phyloP scores from a whole-genome alignment of 2,329 filamentous ascomycete genomes.

The Periconia macrospinosa region DNA sequence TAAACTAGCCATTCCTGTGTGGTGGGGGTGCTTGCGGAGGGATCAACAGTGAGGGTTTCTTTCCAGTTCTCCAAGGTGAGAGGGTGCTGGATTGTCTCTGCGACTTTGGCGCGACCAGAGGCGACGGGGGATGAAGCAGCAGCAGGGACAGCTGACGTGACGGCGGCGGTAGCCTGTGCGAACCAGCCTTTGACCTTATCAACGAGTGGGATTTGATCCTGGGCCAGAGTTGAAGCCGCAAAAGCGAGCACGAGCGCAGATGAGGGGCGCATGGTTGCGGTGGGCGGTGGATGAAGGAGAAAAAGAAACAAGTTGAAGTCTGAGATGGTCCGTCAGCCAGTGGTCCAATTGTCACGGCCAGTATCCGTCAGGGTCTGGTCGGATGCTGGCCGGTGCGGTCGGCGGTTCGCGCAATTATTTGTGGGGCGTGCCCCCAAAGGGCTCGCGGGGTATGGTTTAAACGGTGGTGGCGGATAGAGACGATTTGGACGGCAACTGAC shows the following conservation, averaged over 20 bases:
- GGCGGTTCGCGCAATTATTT: conserved; percentile 9
- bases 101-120: conserved; percentile 56
- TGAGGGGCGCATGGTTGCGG: conserved; percentile 8
- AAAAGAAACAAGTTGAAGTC: conserved; percentile 1
- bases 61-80: conserved; percentile 73
- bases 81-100: conserved; percentile 55
- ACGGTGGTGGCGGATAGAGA: no score
- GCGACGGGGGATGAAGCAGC: conserved; percentile 42
- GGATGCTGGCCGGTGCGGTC: conserved; percentile 2
- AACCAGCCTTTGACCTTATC: conserved; percentile 61
- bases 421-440: conserved; percentile 2
- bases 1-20: conserved; percentile 78
- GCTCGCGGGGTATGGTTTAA: background rate
- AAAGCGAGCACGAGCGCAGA: conserved; percentile 54
- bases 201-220: conserved; percentile 64
- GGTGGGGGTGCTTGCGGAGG: conserved; percentile 56
- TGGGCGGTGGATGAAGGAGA: conserved; percentile 1
- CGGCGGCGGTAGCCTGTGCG: conserved; percentile 57
- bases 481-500: background rate
- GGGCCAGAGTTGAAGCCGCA: conserved; percentile 54
- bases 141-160: conserved; percentile 55
- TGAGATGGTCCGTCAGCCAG: background rate
- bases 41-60: conserved; percentile 63
- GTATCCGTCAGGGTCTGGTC: conserved; percentile 7
- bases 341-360: background rate